Evolutionary conservation across 2,329 filamentous ascomycete genomes (phyloP), one percentile per base, ranked within the genome.

Genomic region (Lachnellula arida): DNA sequence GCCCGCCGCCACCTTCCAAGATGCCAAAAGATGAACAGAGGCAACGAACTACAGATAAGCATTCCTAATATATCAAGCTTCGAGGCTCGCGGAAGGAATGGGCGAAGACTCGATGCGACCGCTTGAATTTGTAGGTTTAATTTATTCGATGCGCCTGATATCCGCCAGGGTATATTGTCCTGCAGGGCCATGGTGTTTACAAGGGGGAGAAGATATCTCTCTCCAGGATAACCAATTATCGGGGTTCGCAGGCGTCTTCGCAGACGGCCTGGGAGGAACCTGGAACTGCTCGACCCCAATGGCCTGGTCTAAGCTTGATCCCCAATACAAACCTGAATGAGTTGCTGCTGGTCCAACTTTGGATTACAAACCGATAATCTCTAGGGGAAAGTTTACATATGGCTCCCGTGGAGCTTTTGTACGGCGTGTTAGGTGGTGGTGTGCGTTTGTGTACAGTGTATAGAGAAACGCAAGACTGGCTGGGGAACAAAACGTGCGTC

Each of bases 41-140:
- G 37, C 62, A 58, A 42, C 62, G 63, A 43, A 64, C 14, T 34
- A 58, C 23, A 53, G 58, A 53, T 55, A 35, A 60, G 54, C 60
- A 65, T 63, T 23, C 63, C 63, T 61, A 59, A 63, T 37, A 57
- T 17, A 39, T 50, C 58, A 32, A 64, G 28, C 48, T 60, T 61
- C 3, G 54, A 57, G 19, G 56, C 53, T 22, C 58, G 58, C 14
- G 53, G 58, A 55, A 56, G 61, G 7, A 64, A 23, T 37, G 55
- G 54, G 23, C 59, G 57, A 39, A 62, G 40, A 11, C 35, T 58
- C 12, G 63, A 59, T 40, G 57, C 46, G 37, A 61, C 23, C 43
- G 63, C 51, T 25, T 59, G 60, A 14, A 55, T 17, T 39, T 56
- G 55, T 19, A 56, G 34, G 40, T 35, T 51, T 25, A 57, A 25